Evolutionary conservation across 257 asterid species (phyloP), one percentile per base, ranked within the genome.

Genomic region (Scutellaria barbata): DNA sequence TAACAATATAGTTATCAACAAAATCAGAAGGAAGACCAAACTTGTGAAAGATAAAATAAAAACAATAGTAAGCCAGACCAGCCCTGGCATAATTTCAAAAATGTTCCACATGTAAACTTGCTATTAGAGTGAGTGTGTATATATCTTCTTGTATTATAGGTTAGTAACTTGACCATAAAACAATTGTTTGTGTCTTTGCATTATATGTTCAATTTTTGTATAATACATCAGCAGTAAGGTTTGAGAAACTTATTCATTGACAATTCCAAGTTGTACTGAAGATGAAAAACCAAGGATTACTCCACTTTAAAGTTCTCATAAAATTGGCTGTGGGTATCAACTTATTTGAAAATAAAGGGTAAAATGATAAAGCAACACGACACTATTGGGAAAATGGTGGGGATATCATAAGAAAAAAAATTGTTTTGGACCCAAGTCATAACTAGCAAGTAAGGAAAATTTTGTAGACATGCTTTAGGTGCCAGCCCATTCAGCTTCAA

Each of bases 1-100:
- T 75, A 80, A 76, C 61, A 63, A 46, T 13, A 30, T 11, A 51
- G 67, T 40, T 30, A 66, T 46, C 71, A 56, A 74, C 37, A 68
- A 51, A 45, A 63, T 63, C 55, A 68, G 52, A 53, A 71, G 46
- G 68, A 62, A 52, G 20, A 41, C 60, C 65, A 14, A 57, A 57
- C 60, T 46, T 30, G 46, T 8, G 54, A 22, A 33, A 40, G 63
- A 66, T 53, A 42, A 62, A 71, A 66, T 11, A 56, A 30, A 73
- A 40, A 74, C 20, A 71, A 66, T 35, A 41, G 1, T 64, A 10
- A 60, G 25, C 33, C 39, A 51, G 69, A 65, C 62, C 60, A 75
- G 51, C 66, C 2, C 59, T 22, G 14, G 48, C n/a, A 52, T 13
- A 17, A 50, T 42, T 42, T 63, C 71, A 46, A 61, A 33, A 52